Percentiles rank a stretch among this genome's conserved stretches.
phyloP scores from a whole-genome alignment of 768 basidiomycete genomes.

The Pleurotus salmoneostramineus region DNA sequence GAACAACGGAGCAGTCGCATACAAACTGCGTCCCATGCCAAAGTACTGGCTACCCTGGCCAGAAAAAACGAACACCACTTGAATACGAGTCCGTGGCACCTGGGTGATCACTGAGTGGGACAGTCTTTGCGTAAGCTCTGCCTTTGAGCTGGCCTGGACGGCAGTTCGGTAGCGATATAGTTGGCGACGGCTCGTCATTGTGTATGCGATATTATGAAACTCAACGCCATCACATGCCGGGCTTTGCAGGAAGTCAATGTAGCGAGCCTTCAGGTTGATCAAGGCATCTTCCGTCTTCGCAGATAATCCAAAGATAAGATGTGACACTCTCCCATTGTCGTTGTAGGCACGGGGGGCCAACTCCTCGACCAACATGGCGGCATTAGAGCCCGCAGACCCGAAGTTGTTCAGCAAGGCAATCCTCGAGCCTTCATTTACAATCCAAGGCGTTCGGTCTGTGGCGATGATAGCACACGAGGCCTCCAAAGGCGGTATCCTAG shows the following conservation, averaged over 20 bases:
- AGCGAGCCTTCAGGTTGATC: constrained; percentile 40
- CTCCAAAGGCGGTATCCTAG: constrained; percentile 44
- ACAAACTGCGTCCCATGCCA: constrained; percentile 60
- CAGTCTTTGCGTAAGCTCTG: constrained; percentile 47
- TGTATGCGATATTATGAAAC: constrained; percentile 57
- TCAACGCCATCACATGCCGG: constrained; percentile 16
- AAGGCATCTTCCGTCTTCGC: constrained; percentile 50
- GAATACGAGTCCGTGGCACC: constrained; percentile 17
- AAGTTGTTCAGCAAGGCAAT: constrained; percentile 70
- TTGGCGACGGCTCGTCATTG: constrained; percentile 64
- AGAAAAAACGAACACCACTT: constrained; percentile 64
- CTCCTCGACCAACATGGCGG: constrained; percentile 60
- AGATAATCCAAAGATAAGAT: constrained; percentile 55
- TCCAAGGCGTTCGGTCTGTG: constrained; percentile 38
- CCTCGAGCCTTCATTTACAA: constrained; percentile 29
- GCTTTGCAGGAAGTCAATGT: constrained; percentile 42
- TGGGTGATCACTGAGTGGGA: constrained; percentile 26
- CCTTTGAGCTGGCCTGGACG: constrained; percentile 35
- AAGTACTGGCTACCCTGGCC: constrained; percentile 70
- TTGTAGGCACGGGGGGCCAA: constrained; percentile 14
- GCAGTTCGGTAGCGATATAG: constrained; percentile 50
- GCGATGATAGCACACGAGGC: constrained; percentile 47
- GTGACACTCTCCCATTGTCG: constrained; percentile 10
- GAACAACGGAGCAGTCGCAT: constrained; percentile 45
- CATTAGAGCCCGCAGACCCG: constrained; percentile 74